phyloP scores from a whole-genome alignment of 352 stramenopile genomes.

The Pythium diclinum region DNA sequence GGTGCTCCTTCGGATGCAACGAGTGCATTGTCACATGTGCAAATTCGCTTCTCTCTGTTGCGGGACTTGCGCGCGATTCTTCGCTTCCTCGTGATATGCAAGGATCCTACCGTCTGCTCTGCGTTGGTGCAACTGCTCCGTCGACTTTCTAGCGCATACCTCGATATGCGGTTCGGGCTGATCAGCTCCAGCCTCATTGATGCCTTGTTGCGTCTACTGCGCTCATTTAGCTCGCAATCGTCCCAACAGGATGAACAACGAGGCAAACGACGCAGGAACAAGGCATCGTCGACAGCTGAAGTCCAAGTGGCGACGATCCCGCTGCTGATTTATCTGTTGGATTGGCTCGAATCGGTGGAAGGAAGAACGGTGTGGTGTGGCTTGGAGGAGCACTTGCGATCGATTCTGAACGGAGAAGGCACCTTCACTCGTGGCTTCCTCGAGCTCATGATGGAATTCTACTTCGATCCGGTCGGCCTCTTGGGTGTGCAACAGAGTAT shows the following conservation, averaged over 20 bases:
- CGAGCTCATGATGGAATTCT: slow-evolving; percentile 85
- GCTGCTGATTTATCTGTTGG: slow-evolving; percentile 66
- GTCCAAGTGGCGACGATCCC: slow-evolving; percentile 59
- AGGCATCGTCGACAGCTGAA: slow-evolving; percentile 4
- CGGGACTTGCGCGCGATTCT: slow-evolving; percentile 62
- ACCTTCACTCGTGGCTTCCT: slow-evolving; percentile 67
- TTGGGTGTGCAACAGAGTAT: slow-evolving; percentile 75
- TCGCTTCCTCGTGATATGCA: slow-evolving; percentile 57
- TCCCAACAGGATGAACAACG: slow-evolving; percentile 2
- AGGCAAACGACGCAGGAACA: neutral
- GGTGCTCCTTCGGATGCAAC: slow-evolving; percentile 9
- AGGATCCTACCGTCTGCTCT: slow-evolving; percentile 46
- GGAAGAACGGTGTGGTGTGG: slow-evolving; percentile 80
- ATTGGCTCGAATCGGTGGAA: slow-evolving; percentile 83
- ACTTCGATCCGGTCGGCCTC: slow-evolving; percentile 60
- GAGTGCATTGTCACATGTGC: slow-evolving; percentile 42
- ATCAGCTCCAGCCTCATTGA: slow-evolving; percentile 79
- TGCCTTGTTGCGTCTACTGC: slow-evolving; percentile 61
- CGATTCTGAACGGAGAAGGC: slow-evolving; percentile 69
- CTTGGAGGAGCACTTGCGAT: slow-evolving; percentile 71
- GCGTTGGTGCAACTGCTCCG: slow-evolving; percentile 59
- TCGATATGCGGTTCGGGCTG: slow-evolving; percentile 71
- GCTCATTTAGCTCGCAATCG: slow-evolving; percentile 2
- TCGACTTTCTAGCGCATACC: slow-evolving; percentile 57
- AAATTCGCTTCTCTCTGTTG: slow-evolving; percentile 73